phyloP scores from a whole-genome alignment of 2,329 filamentous ascomycete genomes.

The Microsporum ferrugineum region DNA sequence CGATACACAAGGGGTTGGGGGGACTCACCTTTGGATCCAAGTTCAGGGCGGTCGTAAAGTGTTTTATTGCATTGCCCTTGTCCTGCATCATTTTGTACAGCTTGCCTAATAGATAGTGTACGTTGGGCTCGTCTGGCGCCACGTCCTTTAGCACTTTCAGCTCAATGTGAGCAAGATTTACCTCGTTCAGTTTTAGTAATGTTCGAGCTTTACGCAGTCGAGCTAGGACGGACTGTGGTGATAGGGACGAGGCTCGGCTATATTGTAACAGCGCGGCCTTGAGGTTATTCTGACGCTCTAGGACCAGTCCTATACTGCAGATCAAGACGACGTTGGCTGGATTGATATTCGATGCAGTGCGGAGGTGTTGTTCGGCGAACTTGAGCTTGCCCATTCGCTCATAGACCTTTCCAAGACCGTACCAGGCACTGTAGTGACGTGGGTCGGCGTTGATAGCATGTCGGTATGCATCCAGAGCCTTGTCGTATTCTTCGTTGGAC shows the following conservation, averaged over 20 bases:
- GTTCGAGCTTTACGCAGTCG: slow-evolving; percentile 88
- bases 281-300: slow-evolving; percentile 79
- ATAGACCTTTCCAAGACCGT: slow-evolving; percentile 70
- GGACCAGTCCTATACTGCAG: slow-evolving; percentile 79
- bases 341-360: slow-evolving; percentile 78
- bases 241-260: slow-evolving; percentile 66
- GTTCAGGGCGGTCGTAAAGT: slow-evolving; percentile 90
- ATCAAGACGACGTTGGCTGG: slow-evolving; percentile 86
- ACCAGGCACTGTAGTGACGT: slow-evolving; percentile 97
- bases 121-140: slow-evolving; percentile 86
- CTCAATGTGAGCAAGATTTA: slow-evolving; percentile 65
- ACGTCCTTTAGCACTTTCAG: slow-evolving; percentile 80
- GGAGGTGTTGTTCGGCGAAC: slow-evolving; percentile 83
- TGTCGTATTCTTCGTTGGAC: slow-evolving; percentile 93
- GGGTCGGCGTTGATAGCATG: slow-evolving; percentile 74
- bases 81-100: slow-evolving; percentile 49
- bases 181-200: slow-evolving; percentile 60
- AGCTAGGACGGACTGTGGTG: slow-evolving; percentile 68
- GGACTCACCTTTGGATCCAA: slow-evolving; percentile 83
- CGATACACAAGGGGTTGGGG: slow-evolving; percentile 9
- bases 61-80: slow-evolving; percentile 66
- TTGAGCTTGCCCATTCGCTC: slow-evolving; percentile 85
- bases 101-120: slow-evolving; percentile 80
- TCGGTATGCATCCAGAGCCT: slow-evolving; percentile 77
- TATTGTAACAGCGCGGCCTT: slow-evolving; percentile 71